Percentiles rank a stretch among this genome's conserved stretches.
phyloP scores from a whole-genome alignment of 257 asterid species.

The Anisodus tanguticus region DNA sequence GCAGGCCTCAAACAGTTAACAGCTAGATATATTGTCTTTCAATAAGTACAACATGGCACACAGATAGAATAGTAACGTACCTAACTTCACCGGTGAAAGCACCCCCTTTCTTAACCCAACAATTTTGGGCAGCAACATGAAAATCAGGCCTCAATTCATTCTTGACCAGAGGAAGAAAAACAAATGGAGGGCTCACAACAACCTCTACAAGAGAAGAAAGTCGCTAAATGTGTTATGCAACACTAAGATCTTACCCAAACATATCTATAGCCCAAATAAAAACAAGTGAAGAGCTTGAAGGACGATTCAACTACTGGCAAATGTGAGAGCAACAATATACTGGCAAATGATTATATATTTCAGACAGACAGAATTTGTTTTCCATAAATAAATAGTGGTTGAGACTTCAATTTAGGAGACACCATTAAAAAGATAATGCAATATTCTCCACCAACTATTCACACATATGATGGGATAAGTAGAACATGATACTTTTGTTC shows the following conservation, averaged over 20 bases:
- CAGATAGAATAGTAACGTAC: conserved; percentile 41
- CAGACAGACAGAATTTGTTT: neutral
- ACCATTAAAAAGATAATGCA: neutral
- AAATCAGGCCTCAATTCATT: conserved; percentile 69
- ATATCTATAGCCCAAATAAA: neutral
- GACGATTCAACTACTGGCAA: neutral
- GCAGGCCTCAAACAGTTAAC: neutral
- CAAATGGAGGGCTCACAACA: conserved; percentile 95
- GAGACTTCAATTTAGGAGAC: conserved; percentile 6
- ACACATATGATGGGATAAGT: neutral
- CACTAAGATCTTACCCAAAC: neutral
- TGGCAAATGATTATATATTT: neutral
- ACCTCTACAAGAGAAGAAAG: conserved; percentile 65
- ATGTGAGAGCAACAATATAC: neutral
- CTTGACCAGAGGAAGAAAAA: conserved; percentile 78
- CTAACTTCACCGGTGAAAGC: conserved; percentile 98
- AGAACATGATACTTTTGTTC: neutral
- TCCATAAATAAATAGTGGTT: neutral
- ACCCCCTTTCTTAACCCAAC: conserved; percentile 99
- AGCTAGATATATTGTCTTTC: neutral
- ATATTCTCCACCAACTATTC: neutral
- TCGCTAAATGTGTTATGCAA: conserved; percentile 23
- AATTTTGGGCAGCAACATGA: conserved; percentile 96
- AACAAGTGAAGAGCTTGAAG: conserved; percentile 3
- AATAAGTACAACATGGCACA: neutral